Percentiles rank a stretch among this genome's conserved stretches.
Evolutionary conservation across 805 yeast species (phyloP).

Genomic region (Maudiozyma serrabonitensis): DNA sequence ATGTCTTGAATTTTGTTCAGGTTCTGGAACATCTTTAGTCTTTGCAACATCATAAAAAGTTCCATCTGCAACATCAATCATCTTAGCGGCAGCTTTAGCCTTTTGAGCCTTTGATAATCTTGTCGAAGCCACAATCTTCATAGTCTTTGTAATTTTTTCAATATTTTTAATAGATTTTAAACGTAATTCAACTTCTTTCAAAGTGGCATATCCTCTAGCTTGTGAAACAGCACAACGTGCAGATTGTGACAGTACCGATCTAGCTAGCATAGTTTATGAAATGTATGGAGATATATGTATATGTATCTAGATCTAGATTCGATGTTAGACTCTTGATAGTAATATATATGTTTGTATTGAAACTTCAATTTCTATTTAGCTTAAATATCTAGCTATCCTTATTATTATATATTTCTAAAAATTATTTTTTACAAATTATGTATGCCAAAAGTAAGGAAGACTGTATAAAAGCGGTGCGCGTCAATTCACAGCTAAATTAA

Average conservation of each 20-base stretch:
- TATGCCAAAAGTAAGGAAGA: no score
- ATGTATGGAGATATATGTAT: no score
- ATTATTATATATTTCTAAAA: no score
- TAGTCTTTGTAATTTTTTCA: slow-evolving; percentile 98
- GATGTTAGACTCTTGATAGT: background rate
- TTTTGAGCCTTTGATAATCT: slow-evolving; percentile 91
- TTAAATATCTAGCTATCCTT: no score
- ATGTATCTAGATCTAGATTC: background rate
- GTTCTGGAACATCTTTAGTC: slow-evolving; percentile 46
- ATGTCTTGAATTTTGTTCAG: slow-evolving; percentile 44
- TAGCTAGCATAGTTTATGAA: background rate
- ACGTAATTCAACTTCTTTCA: slow-evolving; percentile 97
- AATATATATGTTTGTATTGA: no score
- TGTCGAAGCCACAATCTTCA: slow-evolving; percentile 98
- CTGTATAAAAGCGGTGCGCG: no score
- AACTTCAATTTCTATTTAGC: no score
- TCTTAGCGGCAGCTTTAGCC: slow-evolving; percentile 83
- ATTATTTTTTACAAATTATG: no score
- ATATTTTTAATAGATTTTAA: slow-evolving; percentile 96
- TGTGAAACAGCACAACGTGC: background rate
- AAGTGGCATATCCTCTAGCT: slow-evolving; percentile 85
- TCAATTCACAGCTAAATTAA: no score
- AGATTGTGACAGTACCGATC: background rate
- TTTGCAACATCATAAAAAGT: slow-evolving; percentile 78
- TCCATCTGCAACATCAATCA: slow-evolving; percentile 67